Evolutionary conservation across 2,329 filamentous ascomycete genomes (phyloP), one percentile per base, ranked within the genome.

Genomic region (Lasiodiplodia citricola): DNA sequence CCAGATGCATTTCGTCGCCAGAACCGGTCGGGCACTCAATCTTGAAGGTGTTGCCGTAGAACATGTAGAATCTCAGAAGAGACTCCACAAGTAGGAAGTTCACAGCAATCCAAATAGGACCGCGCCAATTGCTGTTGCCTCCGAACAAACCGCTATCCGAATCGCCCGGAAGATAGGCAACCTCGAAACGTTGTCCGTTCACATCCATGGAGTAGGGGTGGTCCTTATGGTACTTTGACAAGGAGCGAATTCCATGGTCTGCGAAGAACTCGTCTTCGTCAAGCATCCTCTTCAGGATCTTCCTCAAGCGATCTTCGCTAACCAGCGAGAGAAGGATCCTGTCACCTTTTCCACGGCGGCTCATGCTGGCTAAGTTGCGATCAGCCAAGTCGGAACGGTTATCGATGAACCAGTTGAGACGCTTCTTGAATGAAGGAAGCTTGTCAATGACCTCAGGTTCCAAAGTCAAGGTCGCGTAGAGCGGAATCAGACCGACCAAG

Each of bases 111-210:
- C 95, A 98, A 74, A 97, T 95, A 0, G 96, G 95, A 0, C 84
- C 95, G 82, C 95, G 89, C 95, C 95, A 98, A 81, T 98, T 98
- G 80, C 94, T 97, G 86, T 98, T 98, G 73, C 95, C 95, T 66
- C 95, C 95, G 76, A 98, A 98, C 5, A 98, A 87, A 3, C 93
- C 93, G 75, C 92, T 97, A 82, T 98, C 94, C 0, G 95, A 97
- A 78, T 98, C 95, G n/a, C 95, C 96, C 1, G 96, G 90, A 21
- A 98, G 89, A 76, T 98, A 98, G 74, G 90, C 88, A 51, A 98
- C 95, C 68, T 90, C 88, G 83, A 97, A 98, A 37, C 87, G 87
- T 78, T 97, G 93, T 0, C 93, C 94, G 72, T 98, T 97, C 70
- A 97, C 95, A 66, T 97, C 91, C 95, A 98, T 98, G 0, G 92